phyloP scores from a whole-genome alignment of 2,329 filamentous ascomycete genomes.

The Calonectria ilicicola region DNA sequence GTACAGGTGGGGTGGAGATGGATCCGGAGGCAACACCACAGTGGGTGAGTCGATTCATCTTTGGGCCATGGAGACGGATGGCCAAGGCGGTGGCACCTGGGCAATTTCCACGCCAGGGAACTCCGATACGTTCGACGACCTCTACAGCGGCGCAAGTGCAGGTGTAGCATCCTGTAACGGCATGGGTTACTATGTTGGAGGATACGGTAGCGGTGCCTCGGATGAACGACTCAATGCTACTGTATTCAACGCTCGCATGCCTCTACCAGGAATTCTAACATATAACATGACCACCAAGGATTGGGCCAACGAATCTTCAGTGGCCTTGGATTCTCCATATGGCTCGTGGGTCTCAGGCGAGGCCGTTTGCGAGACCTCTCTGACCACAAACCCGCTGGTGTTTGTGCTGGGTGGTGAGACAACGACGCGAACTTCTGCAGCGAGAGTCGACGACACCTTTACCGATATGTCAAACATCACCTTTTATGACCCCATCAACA shows the following conservation, averaged over 20 bases:
- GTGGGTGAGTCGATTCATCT: conserved; percentile 4
- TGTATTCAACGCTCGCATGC: conserved; percentile 1
- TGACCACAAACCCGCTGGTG: background rate
- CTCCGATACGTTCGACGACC: background rate
- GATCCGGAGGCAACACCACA: background rate
- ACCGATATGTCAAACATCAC: conserved; percentile 10
- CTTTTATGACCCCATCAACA: conserved; percentile 3
- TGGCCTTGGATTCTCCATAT: background rate
- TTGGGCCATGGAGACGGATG: background rate
- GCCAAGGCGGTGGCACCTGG: background rate
- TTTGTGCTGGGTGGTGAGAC: conserved; percentile 8
- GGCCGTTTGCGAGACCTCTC: background rate
- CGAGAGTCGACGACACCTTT: background rate
- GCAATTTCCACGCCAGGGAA: background rate
- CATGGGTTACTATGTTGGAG: conserved; percentile 6
- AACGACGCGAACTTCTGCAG: background rate
- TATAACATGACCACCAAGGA: conserved; percentile 15
- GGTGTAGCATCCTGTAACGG: background rate
- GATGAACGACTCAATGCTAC: conserved; percentile 10
- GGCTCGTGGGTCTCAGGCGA: conserved; percentile 12
- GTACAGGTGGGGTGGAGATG: conserved; percentile 18
- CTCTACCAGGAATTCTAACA: conserved; percentile 1
- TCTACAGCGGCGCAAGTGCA: conserved; percentile 12
- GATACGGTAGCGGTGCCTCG: conserved; percentile 7
- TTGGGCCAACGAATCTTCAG: conserved; percentile 11